phyloP scores from a whole-genome alignment of 2,329 filamentous ascomycete genomes.

The Rhynchosporium secalis region DNA sequence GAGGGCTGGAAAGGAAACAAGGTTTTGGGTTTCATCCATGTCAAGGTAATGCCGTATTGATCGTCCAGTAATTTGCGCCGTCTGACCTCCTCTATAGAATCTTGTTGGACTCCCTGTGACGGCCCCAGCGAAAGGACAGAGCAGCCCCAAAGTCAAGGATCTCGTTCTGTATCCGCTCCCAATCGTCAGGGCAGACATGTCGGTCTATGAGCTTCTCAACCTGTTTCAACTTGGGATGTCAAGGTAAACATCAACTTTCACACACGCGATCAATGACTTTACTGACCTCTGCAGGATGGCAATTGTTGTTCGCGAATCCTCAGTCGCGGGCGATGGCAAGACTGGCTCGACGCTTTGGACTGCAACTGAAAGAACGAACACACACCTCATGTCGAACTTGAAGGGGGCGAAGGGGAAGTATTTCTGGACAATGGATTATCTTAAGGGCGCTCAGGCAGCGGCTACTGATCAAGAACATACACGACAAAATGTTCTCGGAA shows the following conservation, averaged over 20 bases:
- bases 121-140: conserved; percentile 2
- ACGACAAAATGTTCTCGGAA: conserved; percentile 22
- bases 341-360: conserved; percentile 22
- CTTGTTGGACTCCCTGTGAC: conserved; percentile 31
- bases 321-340: conserved; percentile 4
- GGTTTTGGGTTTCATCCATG: conserved; percentile 35
- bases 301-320: conserved; percentile 27
- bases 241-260: conserved; percentile 22
- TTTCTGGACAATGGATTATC: conserved; percentile 28
- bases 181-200: conserved; percentile 34
- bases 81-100: conserved; percentile 21
- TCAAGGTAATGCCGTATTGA: conserved; percentile 28
- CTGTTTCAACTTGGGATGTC: conserved; percentile 37
- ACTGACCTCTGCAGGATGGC: conserved; percentile 31
- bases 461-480: conserved; percentile 11
- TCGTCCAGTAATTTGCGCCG: background rate
- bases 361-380: conserved; percentile 20
- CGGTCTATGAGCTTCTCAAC: conserved; percentile 34
- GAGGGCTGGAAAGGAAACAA: conserved; percentile 22
- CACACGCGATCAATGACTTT: background rate
- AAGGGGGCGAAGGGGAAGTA: conserved; percentile 11
- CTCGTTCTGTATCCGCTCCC: conserved; percentile 35
- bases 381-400: conserved; percentile 15
- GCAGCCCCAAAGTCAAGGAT: conserved; percentile 31
- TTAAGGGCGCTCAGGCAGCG: conserved; percentile 21